Base-by-base conservation (phyloP, 257 asterid species). In the Nicotiana otophora region DNA sequence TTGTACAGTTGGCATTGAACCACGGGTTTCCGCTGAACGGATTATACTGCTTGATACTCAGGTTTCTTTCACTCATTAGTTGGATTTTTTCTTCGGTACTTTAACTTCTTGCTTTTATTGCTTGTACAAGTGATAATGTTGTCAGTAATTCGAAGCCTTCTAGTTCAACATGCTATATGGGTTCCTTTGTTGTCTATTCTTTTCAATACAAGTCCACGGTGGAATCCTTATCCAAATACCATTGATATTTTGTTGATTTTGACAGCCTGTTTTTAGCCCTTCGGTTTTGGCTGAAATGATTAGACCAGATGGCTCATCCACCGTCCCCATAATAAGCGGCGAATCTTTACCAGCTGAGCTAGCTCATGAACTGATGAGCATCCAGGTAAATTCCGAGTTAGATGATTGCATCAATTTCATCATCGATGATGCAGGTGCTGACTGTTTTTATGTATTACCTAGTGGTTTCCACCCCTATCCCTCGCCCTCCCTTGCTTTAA, bases 41-140 rank as follows among this genome's bases (percentile, higher is more conserved):
- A 92, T 94, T 87, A 94, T 96, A 83, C 98, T 96, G 81, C 97
- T 96, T 31, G 99, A 96, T 83, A 91, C 99, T 26, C 99, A 95
- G 98, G 98, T 94, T 83, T 53, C 58, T 46, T 31, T 57, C 65
- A 36, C 62, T 80, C 26, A 15, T 31, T 34, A 7, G 16, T 26
- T 55, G 62, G 5, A 67, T 53, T 53, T 53, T 53, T 53, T 14
- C 58, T 53, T 14, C 19, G 7, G 19, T 14, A 53, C 58, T 53
- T 53, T 17, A 54, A 9, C 16, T 54, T 46, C n/a, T 67, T 75
- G 58, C 4, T 26, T 26, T 42, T 60, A 60, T 19, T 31, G 15
- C 82, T 34, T 70, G 26, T 15, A 31, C 16, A 53, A 15, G 58
- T 53, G 58, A 53, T 53, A 53, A 14, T 53, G 58, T 4, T 0